Conservation (phyloP, 176 grass and related monocot genomes). For the Oryza rufipogon region DNA sequence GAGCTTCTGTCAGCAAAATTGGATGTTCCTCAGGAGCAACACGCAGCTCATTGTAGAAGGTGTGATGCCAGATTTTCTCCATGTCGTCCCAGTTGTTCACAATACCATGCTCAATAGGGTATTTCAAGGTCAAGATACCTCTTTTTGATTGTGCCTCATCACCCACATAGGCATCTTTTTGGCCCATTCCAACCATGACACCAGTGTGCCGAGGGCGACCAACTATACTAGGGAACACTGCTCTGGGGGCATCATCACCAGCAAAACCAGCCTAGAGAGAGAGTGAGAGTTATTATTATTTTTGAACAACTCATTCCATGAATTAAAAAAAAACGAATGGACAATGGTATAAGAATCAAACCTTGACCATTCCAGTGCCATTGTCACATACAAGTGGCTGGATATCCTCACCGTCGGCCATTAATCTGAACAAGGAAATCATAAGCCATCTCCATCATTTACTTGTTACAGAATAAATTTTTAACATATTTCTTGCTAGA, state of each 20-base stretch:
- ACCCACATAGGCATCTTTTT: constrained; percentile 49
- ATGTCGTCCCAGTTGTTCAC: constrained; percentile 56
- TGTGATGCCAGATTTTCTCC: constrained; percentile 58
- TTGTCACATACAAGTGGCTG: constrained; percentile 57
- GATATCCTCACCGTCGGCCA: constrained; percentile 52
- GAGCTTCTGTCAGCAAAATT: constrained; percentile 47
- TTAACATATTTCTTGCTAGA: background rate
- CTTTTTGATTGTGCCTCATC: constrained; percentile 49
- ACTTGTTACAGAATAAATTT: background rate
- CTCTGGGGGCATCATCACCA: constrained; percentile 50
- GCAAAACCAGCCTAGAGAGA: constrained; percentile 48
- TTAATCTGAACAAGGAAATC: constrained; percentile 21
- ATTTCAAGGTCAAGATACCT: constrained; percentile 46
- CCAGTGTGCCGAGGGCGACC: constrained; percentile 46
- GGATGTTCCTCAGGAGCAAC: constrained; percentile 53
- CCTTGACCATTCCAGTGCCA: constrained; percentile 57
- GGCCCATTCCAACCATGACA: constrained; percentile 53
- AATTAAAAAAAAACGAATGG: background rate
- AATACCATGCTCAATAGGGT: constrained; percentile 51
- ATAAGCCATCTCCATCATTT: background rate
- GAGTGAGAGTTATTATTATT: background rate
- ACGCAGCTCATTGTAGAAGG: constrained; percentile 54
- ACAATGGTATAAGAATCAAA: constrained; percentile 17
- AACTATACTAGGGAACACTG: constrained; percentile 52
- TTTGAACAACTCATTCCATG: background rate